Evolutionary conservation across 2,329 filamentous ascomycete genomes (phyloP), one percentile per base, ranked within the genome.

Genomic region (Penicillium janthinellum): DNA sequence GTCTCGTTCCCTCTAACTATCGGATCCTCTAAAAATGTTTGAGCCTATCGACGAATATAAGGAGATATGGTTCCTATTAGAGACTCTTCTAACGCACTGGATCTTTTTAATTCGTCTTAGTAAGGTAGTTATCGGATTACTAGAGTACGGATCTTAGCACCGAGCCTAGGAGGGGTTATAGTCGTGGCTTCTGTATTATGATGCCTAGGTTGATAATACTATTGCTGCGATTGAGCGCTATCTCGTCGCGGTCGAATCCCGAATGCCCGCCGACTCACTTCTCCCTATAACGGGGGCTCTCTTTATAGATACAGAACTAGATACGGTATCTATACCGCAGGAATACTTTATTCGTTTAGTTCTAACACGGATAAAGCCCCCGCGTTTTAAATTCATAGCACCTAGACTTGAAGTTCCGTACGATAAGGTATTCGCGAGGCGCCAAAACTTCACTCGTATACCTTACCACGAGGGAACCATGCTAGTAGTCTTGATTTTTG

Each of bases 211-310:
- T 17, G 1, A 17, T 41, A 34, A 35, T 20, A 66, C 64, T 15
- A 39, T 75, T 20, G 31, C 22, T 38, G 66, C 66, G 1, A 73
- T 62, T 56, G 63, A 73, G 35, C 50, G 58, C 31, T 55, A 55
- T 14, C n/a, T 34, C 39, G 41, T 48, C 22, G 42, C 65, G 25
- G 70, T 74, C 48, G 71, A 74, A 58, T 60, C 55, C 5, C 58
- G 56, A 3, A 61, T 61, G 52, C 41, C 39, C n/a, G 39, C 39
- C n/a, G 39, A 52, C 2, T 58, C 55, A 22, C 51, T 58, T 31
- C 42, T 54, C 11, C 17, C 56, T 20, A 15, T 61, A n/a, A 37
- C 59, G 39, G 17, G 25, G 28, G 31, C 44, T 6, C 8, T 63
- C 5, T 58, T 63, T 11, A 58, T 42, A 2, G n/a, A 48, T 22